A percentile compares a stretch with the other conserved stretches of the same genome.
These are phyloP conservation scores for Fomitopsis pinicola DNA, from an alignment of 1,284 basidiomycete species.

Conservation along the genomic window DNA sequence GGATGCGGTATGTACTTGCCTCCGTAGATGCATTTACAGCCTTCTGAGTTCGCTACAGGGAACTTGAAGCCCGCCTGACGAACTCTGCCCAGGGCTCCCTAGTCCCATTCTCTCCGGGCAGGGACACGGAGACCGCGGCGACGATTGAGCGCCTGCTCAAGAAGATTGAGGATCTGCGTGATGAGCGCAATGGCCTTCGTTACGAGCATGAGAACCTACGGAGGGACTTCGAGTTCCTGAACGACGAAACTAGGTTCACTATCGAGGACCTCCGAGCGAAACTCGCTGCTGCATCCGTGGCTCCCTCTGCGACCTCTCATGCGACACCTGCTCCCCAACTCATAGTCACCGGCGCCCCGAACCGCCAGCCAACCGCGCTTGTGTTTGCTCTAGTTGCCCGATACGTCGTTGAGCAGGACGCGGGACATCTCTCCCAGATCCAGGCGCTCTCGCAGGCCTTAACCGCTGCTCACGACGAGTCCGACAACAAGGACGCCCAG, in stretches of 20 bases:
- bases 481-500: neutral
- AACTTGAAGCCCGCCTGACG: slow-evolving; percentile 13
- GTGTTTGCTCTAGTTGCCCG: slow-evolving; percentile 19
- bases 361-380: slow-evolving; percentile 9
- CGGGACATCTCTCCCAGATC: slow-evolving; percentile 6
- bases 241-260: slow-evolving; percentile 67
- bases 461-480: neutral
- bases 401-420: slow-evolving; percentile 9
- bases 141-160: slow-evolving; percentile 51
- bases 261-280: slow-evolving; percentile 56
- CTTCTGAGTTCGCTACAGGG: slow-evolving; percentile 4
- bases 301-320: neutral
- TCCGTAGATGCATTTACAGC: slow-evolving; percentile 4
- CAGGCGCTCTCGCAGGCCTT: slow-evolving; percentile 3
- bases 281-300: slow-evolving; percentile 21
- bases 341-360: slow-evolving; percentile 15
- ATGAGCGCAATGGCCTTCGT: slow-evolving; percentile 63
- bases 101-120: slow-evolving; percentile 1
- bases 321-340: slow-evolving; percentile 2
- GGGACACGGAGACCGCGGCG: slow-evolving; percentile 16
- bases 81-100: neutral
- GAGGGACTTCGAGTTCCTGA: slow-evolving; percentile 64
- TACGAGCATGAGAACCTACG: slow-evolving; percentile 57
- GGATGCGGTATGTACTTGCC: slow-evolving; percentile 22
- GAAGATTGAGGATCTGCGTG: slow-evolving; percentile 62